A percentile compares a stretch with the other conserved stretches of the same genome.
phyloP scores from a whole-genome alignment of 805 yeast species.

The Vanderwaltozyma verrucispora region DNA sequence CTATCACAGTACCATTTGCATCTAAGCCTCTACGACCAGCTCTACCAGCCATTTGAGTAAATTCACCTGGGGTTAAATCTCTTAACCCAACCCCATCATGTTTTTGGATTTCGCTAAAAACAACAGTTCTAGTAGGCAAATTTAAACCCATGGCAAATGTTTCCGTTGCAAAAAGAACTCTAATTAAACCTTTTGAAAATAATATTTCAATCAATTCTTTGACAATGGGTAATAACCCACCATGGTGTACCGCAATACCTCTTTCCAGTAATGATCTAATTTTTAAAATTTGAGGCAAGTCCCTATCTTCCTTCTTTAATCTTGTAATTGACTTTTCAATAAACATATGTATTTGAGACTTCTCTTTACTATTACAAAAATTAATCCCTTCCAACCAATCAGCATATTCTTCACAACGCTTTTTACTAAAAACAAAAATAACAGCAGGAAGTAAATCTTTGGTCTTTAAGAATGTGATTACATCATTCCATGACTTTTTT shows the following conservation, averaged over 20 bases:
- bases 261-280: constrained; percentile 74
- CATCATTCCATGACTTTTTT: constrained; percentile 64
- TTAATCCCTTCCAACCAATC: constrained; percentile 63
- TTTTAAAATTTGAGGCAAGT: constrained; percentile 80
- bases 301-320: constrained; percentile 83
- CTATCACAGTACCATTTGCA: constrained; percentile 85
- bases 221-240: constrained; percentile 86
- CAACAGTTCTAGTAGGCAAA: constrained; percentile 92
- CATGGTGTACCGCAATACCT: constrained; percentile 95
- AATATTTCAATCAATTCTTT: constrained; percentile 89
- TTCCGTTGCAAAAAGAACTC: constrained; percentile 92
- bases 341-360: constrained; percentile 87
- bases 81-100: constrained; percentile 85
- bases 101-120: constrained; percentile 73
- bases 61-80: constrained; percentile 86
- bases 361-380: constrained; percentile 75
- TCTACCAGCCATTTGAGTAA: constrained; percentile 98
- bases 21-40: constrained; percentile 98
- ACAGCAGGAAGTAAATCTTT: constrained; percentile 82
- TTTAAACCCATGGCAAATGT: constrained; percentile 99
- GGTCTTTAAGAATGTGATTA: constrained; percentile 60
- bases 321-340: constrained; percentile 83
- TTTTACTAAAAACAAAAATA: constrained; percentile 85
- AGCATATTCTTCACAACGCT: constrained; percentile 89
- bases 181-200: constrained; percentile 76